Conservation (phyloP, 805 yeast species). For the Tetrapisispora arboricola region DNA sequence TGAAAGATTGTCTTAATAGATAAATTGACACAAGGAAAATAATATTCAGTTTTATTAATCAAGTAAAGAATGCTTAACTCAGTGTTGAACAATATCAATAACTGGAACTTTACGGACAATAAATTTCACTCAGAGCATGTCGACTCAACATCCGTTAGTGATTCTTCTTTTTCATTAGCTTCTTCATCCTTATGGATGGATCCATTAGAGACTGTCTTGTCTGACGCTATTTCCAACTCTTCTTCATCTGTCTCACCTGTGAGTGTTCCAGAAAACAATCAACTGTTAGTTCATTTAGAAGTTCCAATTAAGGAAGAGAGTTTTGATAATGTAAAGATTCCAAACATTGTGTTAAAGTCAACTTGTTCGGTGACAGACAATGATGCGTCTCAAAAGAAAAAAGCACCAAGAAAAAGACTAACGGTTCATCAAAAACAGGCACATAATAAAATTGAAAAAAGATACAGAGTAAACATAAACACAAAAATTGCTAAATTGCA, state of each 20-base stretch:
- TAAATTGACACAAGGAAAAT: neutral
- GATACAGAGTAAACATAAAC: slow-evolving; percentile 62
- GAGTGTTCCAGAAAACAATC: slow-evolving; percentile 13
- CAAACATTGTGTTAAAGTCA: neutral
- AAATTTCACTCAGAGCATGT: neutral
- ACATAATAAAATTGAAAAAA: slow-evolving; percentile 63
- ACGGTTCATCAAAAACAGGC: slow-evolving; percentile 50
- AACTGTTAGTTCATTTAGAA: neutral
- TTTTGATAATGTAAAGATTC: neutral
- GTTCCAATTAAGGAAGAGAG: neutral
- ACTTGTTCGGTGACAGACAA: neutral
- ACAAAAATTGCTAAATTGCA: slow-evolving; percentile 62
- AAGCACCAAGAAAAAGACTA: slow-evolving; percentile 43
- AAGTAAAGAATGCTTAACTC: neutral
- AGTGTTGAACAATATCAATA: neutral
- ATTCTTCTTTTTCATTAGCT: slow-evolving; percentile 3
- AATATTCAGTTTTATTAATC: neutral
- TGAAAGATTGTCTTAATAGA: no score
- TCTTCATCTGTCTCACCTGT: slow-evolving; percentile 17
- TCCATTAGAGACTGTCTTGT: slow-evolving; percentile 20
- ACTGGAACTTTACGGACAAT: neutral
- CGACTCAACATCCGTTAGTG: neutral
- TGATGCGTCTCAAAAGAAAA: slow-evolving; percentile 1
- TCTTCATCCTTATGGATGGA: slow-evolving; percentile 18
- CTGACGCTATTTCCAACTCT: slow-evolving; percentile 11